Base-by-base conservation (phyloP, 495 filamentous ascomycete genomes). In the Tuber melanosporum region DNA sequence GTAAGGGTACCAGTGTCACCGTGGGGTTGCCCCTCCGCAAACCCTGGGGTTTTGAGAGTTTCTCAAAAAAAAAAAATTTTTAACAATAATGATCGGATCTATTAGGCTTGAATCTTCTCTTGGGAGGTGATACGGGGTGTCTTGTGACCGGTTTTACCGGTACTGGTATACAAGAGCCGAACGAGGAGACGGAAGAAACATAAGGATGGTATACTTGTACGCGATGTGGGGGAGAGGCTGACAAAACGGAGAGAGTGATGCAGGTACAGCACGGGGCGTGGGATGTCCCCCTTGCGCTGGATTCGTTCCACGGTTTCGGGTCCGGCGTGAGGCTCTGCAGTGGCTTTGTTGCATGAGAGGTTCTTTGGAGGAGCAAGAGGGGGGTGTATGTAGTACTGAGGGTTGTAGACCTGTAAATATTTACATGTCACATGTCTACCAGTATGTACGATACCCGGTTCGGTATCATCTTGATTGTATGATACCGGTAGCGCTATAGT, bases 251-350 rank as follows among this genome's bases (percentile, higher is more conserved):
- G 52, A 26, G n/a, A 8, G 49, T 8, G 57, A 66, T 66, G 57
- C 57, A 66, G 57, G 57, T 66, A 66, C 26, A 66, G 52, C 22
- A 32, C 57, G 12, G 57, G 57, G 57, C 26, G 57, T 66, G 57
- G 57, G 57, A 66, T 66, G 57, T n/a, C 57, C 57, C 57, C 57
- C 57, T 66, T 66, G 57, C 57, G 32, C 26, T 36, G 57, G 15
- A 17, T 66, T 66, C 57, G 57, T 66, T 36, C 57, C 57, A 66
- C 14, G 57, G 57, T 66, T 66, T 66, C 57, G 57, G 57, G 57
- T 19, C 57, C 26, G n/a, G 14, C 10, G 14, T 66, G 26, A 26
- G 57, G 57, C 12, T 36, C 57, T 66, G 57, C 57, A 19, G 15
- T 14, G 32, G 26, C 57, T 66, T 66, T 66, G 32, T 15, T 36